Evolutionary conservation across 495 filamentous ascomycete species (phyloP).

Genomic region (Astrothelium macrocarpum): DNA sequence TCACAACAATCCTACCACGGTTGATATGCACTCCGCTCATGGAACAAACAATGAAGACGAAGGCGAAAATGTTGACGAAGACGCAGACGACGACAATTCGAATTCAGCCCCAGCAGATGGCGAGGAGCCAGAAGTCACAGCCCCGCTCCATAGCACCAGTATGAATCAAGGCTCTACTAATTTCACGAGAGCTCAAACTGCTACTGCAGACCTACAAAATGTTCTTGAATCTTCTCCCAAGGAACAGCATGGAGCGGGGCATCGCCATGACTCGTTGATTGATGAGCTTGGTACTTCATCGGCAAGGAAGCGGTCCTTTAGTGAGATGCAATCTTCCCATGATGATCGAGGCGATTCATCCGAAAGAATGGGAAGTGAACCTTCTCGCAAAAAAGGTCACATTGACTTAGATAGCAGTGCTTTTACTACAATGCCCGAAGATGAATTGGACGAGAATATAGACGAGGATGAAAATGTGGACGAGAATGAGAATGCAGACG

Average conservation of each 20-base stretch:
- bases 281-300: not conserved
- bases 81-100: not conserved
- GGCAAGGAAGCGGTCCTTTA: not conserved
- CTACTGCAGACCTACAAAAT: not conserved
- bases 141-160: not conserved
- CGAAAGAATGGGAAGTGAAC: not conserved
- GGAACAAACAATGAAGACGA: not conserved
- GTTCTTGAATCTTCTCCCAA: not conserved
- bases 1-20: not conserved
- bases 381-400: not conserved
- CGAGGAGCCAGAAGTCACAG: not conserved
- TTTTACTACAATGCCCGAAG: not conserved
- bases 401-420: not conserved
- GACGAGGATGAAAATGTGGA: not conserved
- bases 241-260: not conserved
- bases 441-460: not conserved
- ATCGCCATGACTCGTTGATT: not conserved
- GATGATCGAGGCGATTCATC: not conserved
- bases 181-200: not conserved
- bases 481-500: not conserved
- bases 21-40: not conserved
- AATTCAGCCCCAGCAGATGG: not conserved
- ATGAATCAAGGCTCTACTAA: not conserved
- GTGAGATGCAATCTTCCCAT: not conserved
- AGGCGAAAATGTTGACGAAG: not conserved